phyloP scores from a whole-genome alignment of 2,329 filamentous ascomycete species.

The Alternaria sp. region DNA sequence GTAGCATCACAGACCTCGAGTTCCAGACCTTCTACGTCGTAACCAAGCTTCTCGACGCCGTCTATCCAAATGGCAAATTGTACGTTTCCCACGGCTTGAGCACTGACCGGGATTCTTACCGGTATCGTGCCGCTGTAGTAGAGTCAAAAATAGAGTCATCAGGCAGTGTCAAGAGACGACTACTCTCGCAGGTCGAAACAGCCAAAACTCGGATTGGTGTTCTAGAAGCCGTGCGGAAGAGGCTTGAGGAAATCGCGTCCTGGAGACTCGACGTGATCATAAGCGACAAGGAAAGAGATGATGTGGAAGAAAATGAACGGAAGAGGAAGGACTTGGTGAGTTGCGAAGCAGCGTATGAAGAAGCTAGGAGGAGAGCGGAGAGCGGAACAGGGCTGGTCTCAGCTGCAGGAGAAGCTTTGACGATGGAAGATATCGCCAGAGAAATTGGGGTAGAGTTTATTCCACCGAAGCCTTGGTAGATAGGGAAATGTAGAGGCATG shows the following conservation, averaged over 20 bases:
- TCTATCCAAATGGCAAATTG: background rate
- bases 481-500: background rate
- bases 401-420: background rate
- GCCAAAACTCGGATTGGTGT: background rate
- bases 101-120: background rate
- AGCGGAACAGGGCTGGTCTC: background rate
- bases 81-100: background rate
- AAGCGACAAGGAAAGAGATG: background rate
- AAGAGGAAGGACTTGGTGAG: background rate
- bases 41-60: background rate
- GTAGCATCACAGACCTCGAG: background rate
- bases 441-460: background rate
- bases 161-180: background rate
- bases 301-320: background rate
- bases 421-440: background rate
- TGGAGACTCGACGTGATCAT: background rate
- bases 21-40: background rate
- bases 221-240: background rate
- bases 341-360: background rate
- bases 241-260: background rate
- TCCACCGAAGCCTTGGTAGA: background rate
- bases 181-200: background rate
- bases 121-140: background rate
- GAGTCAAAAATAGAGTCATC: background rate
- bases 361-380: background rate